Evolutionary conservation across 345 rosid species (phyloP).

Genomic region (Aethionema arabicum): DNA sequence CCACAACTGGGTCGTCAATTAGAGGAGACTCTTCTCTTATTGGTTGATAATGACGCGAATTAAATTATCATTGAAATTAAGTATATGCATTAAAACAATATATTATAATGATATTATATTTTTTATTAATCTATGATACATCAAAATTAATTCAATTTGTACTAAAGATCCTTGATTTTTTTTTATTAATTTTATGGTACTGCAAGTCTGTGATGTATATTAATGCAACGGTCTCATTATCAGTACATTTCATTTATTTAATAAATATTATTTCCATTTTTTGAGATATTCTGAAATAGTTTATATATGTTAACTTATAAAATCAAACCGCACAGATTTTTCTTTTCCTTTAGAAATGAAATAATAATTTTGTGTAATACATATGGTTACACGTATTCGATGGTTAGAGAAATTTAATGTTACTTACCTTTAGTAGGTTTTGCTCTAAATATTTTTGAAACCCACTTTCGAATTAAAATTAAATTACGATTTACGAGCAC

Average conservation of each 20-base stretch:
- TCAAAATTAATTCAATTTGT: too few relatives aligned
- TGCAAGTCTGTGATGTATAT: conserved; percentile 27
- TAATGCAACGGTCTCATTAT: conserved; percentile 24
- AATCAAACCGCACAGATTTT: background rate
- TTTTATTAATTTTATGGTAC: background rate
- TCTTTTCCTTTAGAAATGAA: background rate
- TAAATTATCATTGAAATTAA: too few relatives aligned
- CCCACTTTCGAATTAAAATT: conserved; percentile 9
- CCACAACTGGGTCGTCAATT: too few relatives aligned
- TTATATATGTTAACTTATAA: background rate
- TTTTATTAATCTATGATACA: too few relatives aligned
- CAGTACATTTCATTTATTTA: background rate
- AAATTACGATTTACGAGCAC: background rate
- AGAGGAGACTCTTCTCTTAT: too few relatives aligned
- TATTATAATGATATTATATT: too few relatives aligned
- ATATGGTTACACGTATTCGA: conserved; percentile 5
- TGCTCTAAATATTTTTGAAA: background rate
- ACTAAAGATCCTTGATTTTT: too few relatives aligned
- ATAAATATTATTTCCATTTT: background rate
- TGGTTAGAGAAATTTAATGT: conserved; percentile 13
- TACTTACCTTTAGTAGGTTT: conserved; percentile 7
- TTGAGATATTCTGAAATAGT: background rate
- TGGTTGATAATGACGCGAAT: too few relatives aligned
- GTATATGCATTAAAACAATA: too few relatives aligned
- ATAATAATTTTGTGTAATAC: background rate